Evolutionary conservation across 139 green algal species (phyloP), one percentile per base, ranked within the genome.

Genomic region (Chlorella vulgaris): DNA sequence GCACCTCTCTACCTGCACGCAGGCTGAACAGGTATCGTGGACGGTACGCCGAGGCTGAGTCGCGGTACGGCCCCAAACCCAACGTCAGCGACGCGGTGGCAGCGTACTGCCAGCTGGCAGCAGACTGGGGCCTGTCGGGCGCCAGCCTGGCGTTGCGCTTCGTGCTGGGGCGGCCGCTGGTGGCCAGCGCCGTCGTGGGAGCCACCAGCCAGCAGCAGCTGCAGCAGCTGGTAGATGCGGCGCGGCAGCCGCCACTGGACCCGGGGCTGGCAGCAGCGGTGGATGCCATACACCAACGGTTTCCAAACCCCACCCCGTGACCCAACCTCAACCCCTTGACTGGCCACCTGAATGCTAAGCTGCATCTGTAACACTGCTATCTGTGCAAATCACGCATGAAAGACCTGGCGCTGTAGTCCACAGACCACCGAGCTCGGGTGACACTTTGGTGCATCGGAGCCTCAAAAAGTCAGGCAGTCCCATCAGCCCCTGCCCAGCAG

Each of bases 21-120:
- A 86, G 93, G 4, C 83, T 98, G 33, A 94, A 94, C 83, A 90
- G 85, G 63, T 97, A 97, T 88, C 87, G 78, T n/a, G 89, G 89
- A 13, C 73, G 91, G 31, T 96, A 96, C 81, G 91, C 91, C n/a
- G 93, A 96, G 71, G 92, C 88, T 1, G 93, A 96, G 78, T 89
- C 81, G n/a, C 85, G 94, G 10, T 98, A 97, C 76, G 91, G 91
- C 4, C 87, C 86, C n/a, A 90, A 88, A 38, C 88, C 89, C 38
- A 94, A 92, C 67, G 88, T 95, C 2, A 33, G 13, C 8, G 77
- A 85, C 40, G 94, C 73, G 68, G 73, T 80, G 15, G 74, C 74
- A 2, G 74, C 74, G 21, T 98, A 98, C 84, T 81, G 78, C 21
- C 8, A 50, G 1, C 47, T 98, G 28, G 94, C 94, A 1, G 19